phyloP scores from a whole-genome alignment of 129 eudicot species.

The Ambrosia artemisiifolia region DNA sequence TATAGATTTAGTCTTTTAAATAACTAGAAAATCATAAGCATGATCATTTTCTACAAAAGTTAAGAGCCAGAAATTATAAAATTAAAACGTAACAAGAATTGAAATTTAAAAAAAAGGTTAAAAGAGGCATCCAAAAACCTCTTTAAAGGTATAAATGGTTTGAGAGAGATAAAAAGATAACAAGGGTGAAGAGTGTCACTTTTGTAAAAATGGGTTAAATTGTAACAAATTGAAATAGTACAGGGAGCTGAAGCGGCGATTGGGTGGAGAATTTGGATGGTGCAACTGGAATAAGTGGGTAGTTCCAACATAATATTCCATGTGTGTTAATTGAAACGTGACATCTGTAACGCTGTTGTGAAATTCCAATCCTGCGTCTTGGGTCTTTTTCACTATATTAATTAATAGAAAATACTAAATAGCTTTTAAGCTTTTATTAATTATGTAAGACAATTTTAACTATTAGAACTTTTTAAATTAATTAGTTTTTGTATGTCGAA shows the following conservation, averaged over 20 bases:
- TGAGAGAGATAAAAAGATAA: background rate
- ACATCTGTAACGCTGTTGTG: background rate
- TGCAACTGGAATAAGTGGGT: background rate
- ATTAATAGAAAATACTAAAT: too few species aligned
- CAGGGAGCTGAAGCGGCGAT: background rate
- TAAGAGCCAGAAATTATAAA: too few species aligned
- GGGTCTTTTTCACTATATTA: background rate
- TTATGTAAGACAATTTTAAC: too few species aligned
- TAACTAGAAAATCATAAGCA: too few species aligned
- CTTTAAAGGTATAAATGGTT: background rate
- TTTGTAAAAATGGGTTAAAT: background rate
- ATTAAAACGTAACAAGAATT: too few species aligned
- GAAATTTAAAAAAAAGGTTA: too few species aligned
- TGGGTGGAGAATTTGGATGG: background rate
- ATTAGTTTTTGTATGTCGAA: too few species aligned
- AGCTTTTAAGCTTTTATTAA: too few species aligned
- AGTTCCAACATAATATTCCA: background rate
- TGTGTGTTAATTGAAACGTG: background rate
- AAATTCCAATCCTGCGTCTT: background rate
- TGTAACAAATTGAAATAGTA: background rate
- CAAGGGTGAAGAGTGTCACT: background rate
- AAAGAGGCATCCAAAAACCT: too few species aligned
- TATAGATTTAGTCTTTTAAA: too few species aligned
- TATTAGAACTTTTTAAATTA: too few species aligned
- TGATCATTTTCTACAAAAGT: too few species aligned